Base-by-base conservation (phyloP, 1,139 yeast species). In the Blastobotrys serpentis region DNA sequence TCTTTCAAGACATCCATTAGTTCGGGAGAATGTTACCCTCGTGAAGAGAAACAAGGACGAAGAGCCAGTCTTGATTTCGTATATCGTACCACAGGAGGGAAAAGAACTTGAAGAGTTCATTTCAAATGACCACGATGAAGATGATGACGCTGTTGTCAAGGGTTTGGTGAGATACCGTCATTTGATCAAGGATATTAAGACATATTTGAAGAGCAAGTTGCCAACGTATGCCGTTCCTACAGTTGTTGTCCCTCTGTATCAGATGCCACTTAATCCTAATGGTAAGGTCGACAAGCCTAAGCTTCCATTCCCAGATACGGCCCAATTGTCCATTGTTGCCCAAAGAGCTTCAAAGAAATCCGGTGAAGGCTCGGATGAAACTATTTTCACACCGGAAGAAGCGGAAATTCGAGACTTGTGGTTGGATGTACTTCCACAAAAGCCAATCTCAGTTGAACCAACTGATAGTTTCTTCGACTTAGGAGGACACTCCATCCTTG, bases 231-330 rank as follows among this genome's bases (percentile, higher is more conserved):
- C 98, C 13, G 85, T 94, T 46, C 98, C 99, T 44, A 77, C 96
- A 1, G 76, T 92, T 39, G 82, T 92, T 62, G 92, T 94, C 46
- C 98, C 97, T 22, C 75, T 94, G 73, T 76, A 77, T 26, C 83
- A 82, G 63, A 72, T 94, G 64, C 98, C 98, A 16, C 75, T 94
- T 69, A 94, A 94, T 69, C 99, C 99, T 50, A 94, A 94, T 65
- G 99, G 99, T 62, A 94, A 94, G 70, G 89, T 94, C 47, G 99
- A 94, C 70, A 94, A 94, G 71, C 98, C 98, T 33, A 90, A 92
- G 62, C 75, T 92, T 56, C 98, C 97, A 46, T 88, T 86, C 78
- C 99, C 99, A 48, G 88, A 86, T 52, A 78, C 88, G 33, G 92
- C 86, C 25, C 97, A 90, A 69, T 73, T 92, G 55, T 79, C 81